Evolutionary conservation across 1,284 basidiomycete genomes (phyloP).

Genomic region (Psilocybe mexicana): DNA sequence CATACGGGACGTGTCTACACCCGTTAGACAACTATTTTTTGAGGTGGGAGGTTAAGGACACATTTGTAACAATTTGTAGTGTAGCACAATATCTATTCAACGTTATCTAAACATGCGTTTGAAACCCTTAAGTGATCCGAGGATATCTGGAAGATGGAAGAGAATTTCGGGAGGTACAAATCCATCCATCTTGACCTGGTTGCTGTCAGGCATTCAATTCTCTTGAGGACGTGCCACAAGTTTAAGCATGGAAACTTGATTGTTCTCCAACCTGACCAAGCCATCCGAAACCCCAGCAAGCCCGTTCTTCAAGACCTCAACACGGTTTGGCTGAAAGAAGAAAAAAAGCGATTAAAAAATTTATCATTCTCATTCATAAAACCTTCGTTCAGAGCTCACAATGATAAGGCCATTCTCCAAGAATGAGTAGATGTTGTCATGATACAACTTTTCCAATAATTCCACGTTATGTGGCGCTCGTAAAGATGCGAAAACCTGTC

Average conservation of each 20-base stretch:
- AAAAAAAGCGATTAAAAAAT: too few species aligned
- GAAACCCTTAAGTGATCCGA: too few species aligned
- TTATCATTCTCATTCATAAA: too few species aligned
- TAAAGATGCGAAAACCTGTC: constrained; percentile 10
- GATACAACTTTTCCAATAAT: constrained; percentile 21
- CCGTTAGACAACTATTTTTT: neutral
- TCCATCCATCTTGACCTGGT: too few species aligned
- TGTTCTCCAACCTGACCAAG: constrained; percentile 38
- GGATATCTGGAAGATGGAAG: too few species aligned
- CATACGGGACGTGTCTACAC: neutral
- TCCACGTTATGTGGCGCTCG: constrained; percentile 21
- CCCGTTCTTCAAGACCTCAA: constrained; percentile 46
- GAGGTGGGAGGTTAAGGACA: neutral
- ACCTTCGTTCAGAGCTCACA: neutral
- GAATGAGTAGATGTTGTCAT: constrained; percentile 4
- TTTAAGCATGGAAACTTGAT: constrained; percentile 48
- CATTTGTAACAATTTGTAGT: neutral
- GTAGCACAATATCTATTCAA: constrained; percentile 3
- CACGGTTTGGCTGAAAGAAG: constrained; percentile 35
- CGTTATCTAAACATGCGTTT: neutral
- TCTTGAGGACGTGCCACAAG: constrained; percentile 50
- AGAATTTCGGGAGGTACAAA: too few species aligned
- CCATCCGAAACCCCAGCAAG: constrained; percentile 45
- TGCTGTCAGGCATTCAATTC: neutral
- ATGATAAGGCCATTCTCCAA: constrained; percentile 12